Evolutionary conservation across 768 basidiomycete species (phyloP), one percentile per base, ranked within the genome.

Genomic region (Tricholoma matsutake): DNA sequence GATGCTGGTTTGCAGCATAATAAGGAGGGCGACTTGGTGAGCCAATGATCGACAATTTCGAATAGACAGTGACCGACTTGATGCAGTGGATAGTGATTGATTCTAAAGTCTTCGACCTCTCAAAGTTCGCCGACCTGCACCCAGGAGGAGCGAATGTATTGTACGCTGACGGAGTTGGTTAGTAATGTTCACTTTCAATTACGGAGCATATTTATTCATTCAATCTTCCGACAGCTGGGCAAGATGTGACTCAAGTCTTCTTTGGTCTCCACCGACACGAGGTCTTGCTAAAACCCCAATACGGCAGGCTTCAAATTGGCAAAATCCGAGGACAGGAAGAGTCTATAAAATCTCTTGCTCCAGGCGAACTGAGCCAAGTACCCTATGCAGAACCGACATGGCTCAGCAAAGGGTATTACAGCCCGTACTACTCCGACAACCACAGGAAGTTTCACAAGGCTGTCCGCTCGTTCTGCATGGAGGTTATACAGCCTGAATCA

Each of bases 341-440:
- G 56, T 64, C 73, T 37, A 80, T 93, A 69, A 80, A 80, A 66
- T 72, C 82, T 22, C 79, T 79, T 4, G 76, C 74, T 0, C 78
- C 84, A 0, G 92, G 89, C 34, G 83, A 83, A n/a, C 69, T 88
- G 39, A 92, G 90, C 7, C 76, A 79, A 61, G 86, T 95, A 0
- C 94, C 94, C 0, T 96, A 94, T 67, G 92, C 86, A 1, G 94
- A 96, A 67, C 88, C 94, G 6, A 86, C 88, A 0, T 95, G 92
- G 91, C 82, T 94, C 39, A 77, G 75, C 37, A 68, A 76, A 2
- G 89, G 87, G 0, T 92, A 83, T 78, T 78, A 81, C 63, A 87
- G 80, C 61, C 89, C 93, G 0, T 96, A 94, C 72, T 93, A 89
- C 75, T 86, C 80, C 22, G 88, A 87, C 3, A 81, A 82, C 20